These are phyloP conservation scores for Fusarium annulatum DNA, from an alignment of 2,329 filamentous ascomycete genomes.

Conservation along the genomic window DNA sequence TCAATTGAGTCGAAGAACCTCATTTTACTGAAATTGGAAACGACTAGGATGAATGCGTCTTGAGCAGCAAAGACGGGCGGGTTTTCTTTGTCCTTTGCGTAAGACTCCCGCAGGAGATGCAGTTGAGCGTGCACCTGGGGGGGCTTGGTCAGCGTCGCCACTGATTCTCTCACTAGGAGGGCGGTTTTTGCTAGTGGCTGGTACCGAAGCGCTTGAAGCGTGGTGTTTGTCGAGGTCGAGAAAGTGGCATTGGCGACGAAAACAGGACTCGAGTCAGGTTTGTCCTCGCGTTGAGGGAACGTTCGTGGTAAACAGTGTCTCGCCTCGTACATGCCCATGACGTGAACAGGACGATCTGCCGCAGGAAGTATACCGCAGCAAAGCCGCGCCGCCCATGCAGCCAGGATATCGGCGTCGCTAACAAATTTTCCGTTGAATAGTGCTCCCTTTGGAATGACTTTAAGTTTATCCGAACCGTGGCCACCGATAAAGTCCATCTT, in stretches of 20 bases:
- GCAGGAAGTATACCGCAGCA: slow-evolving; percentile 5
- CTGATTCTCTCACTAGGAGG: background rate
- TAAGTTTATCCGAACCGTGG: background rate
- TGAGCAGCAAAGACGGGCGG: background rate
- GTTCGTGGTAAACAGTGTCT: slow-evolving; percentile 3
- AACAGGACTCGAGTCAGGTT: background rate
- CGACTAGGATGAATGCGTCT: background rate
- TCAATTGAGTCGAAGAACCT: slow-evolving; percentile 2
- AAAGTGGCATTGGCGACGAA: slow-evolving; percentile 10
- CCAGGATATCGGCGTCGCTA: background rate
- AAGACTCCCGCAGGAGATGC: background rate
- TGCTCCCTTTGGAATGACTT: background rate
- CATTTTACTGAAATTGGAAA: slow-evolving; percentile 9
- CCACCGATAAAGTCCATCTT: background rate
- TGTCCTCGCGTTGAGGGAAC: slow-evolving; percentile 1
- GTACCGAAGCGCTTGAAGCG: background rate
- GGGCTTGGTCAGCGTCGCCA: background rate
- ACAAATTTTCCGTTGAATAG: background rate
- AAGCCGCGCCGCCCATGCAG: slow-evolving; percentile 1
- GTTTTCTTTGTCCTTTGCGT: background rate
- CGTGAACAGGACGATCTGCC: background rate
- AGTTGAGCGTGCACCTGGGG: slow-evolving; percentile 1
- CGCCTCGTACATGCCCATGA: slow-evolving; percentile 10
- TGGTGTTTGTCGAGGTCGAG: slow-evolving; percentile 7
- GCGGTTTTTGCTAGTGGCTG: slow-evolving; percentile 8